A percentile compares a stretch with the other conserved stretches of the same genome.
Conservation (phyloP, 352 stramenopile genomes). For the Globisporangium megalacanthum region DNA sequence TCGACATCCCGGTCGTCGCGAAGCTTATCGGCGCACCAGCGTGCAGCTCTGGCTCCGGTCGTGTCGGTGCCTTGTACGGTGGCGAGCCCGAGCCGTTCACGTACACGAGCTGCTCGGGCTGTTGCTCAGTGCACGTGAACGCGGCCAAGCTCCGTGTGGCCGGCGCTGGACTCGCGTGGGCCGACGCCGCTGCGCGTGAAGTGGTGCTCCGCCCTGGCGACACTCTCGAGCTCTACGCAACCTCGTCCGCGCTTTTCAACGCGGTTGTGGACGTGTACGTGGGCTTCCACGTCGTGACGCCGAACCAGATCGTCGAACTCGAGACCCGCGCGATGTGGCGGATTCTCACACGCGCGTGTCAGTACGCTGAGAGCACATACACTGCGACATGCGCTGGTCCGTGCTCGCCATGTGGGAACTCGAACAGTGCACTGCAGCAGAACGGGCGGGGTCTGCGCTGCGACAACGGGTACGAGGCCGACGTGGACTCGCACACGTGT, state of each 20-base stretch:
- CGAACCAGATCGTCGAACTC: constrained; percentile 66
- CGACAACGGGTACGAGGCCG: constrained; percentile 32
- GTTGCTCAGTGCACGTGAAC: constrained; percentile 60
- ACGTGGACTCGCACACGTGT: constrained; percentile 41
- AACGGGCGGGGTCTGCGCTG: constrained; percentile 25
- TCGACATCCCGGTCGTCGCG: constrained; percentile 55
- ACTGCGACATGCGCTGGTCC: constrained; percentile 41
- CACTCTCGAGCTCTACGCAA: constrained; percentile 38
- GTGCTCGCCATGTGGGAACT: constrained; percentile 41
- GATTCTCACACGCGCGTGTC: constrained; percentile 55
- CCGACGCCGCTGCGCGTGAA: constrained; percentile 26
- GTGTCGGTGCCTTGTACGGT: constrained; percentile 44
- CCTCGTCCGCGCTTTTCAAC: constrained; percentile 51
- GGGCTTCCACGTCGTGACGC: constrained; percentile 63
- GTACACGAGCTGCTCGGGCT: constrained; percentile 57
- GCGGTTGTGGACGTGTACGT: constrained; percentile 59
- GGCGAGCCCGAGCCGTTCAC: constrained; percentile 37
- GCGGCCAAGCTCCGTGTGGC: constrained; percentile 36
- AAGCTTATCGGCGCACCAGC: constrained; percentile 63
- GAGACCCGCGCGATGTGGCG: constrained; percentile 42
- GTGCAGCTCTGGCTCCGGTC: constrained; percentile 49
- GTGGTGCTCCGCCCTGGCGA: constrained; percentile 41
- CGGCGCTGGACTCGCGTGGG: constrained; percentile 25
- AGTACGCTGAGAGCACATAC: constrained; percentile 45
- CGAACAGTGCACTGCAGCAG: constrained; percentile 40